These are phyloP conservation scores for Psilocybe subaeruginosa DNA, from an alignment of 768 basidiomycete species.

Conservation along the genomic window DNA sequence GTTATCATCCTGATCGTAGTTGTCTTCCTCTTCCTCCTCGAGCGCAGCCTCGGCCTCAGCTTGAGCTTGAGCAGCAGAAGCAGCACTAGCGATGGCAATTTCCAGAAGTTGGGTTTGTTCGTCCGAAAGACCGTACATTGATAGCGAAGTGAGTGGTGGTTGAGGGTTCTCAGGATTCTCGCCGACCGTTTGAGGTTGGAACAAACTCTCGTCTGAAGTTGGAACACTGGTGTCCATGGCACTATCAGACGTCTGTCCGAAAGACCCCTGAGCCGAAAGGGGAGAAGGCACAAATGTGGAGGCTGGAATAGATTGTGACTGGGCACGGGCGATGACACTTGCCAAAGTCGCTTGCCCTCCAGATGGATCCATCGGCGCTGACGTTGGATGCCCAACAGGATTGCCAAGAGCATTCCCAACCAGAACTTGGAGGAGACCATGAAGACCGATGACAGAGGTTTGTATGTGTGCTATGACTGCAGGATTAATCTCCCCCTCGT, in stretches of 20 bases:
- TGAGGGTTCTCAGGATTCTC: constrained; percentile 22
- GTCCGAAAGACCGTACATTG: constrained; percentile 72
- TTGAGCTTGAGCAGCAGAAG: constrained; percentile 75
- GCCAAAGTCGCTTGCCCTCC: constrained; percentile 70
- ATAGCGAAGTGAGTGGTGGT: constrained; percentile 43
- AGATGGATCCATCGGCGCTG: constrained; percentile 43
- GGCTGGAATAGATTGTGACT: constrained; percentile 47
- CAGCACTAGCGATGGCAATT: constrained; percentile 74
- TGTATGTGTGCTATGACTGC: constrained; percentile 53
- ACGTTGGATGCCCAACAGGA: constrained; percentile 31
- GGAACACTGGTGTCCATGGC: constrained; percentile 10
- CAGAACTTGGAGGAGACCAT: constrained; percentile 56
- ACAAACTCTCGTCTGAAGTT: constrained; percentile 15
- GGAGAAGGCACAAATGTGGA: constrained; percentile 15
- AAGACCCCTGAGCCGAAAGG: constrained; percentile 15
- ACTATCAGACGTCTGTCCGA: constrained; percentile 17
- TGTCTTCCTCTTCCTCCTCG: constrained; percentile 68
- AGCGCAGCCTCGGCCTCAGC: constrained; percentile 79
- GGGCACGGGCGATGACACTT: constrained; percentile 73
- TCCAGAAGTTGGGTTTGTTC: constrained; percentile 73
- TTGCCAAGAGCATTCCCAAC: constrained; percentile 59
- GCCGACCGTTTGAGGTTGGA: constrained; percentile 16
- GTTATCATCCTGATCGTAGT: constrained; percentile 45
- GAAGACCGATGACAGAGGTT: constrained; percentile 54
- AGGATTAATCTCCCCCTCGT: constrained; percentile 66